Evolutionary conservation across 805 yeast species (phyloP).

Genomic region (Saccharomycopsis malanga): DNA sequence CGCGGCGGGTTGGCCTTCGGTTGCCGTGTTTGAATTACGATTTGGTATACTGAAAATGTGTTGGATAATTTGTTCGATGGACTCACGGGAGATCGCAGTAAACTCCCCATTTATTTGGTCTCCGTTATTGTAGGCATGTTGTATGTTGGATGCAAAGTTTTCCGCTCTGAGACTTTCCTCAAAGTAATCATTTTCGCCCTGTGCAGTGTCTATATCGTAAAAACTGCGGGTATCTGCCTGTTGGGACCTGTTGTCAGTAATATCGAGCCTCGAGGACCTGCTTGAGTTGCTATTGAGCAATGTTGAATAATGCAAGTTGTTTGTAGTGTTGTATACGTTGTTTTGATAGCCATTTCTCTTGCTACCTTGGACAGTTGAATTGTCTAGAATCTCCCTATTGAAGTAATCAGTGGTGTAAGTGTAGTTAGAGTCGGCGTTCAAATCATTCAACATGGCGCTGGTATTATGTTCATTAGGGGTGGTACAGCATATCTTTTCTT

Average conservation of each 20-base stretch:
- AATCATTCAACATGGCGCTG: neutral
- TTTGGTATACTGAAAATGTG: constrained; percentile 19
- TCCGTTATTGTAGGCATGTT: neutral
- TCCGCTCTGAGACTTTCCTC: too few species aligned
- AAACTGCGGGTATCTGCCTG: neutral
- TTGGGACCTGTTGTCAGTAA: neutral
- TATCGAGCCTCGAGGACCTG: too few species aligned
- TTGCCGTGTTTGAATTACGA: neutral
- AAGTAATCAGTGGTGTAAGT: neutral
- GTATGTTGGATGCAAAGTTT: too few species aligned
- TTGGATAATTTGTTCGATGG: constrained; percentile 20
- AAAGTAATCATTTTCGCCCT: neutral
- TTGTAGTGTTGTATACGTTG: too few species aligned
- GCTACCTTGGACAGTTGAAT: too few species aligned
- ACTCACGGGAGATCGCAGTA: constrained; percentile 19
- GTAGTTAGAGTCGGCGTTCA: neutral
- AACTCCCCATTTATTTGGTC: constrained; percentile 21
- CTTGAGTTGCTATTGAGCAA: constrained; percentile 1
- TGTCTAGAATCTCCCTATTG: neutral
- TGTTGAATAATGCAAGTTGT: constrained; percentile 2
- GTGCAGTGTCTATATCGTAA: neutral
- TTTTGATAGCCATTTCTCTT: neutral
- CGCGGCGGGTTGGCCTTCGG: neutral
- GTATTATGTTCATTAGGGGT: neutral
- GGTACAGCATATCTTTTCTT: neutral